A percentile compares a stretch with the other conserved stretches of the same genome.
phyloP scores from a whole-genome alignment of 768 basidiomycete genomes.

The Arthromyces matolae region DNA sequence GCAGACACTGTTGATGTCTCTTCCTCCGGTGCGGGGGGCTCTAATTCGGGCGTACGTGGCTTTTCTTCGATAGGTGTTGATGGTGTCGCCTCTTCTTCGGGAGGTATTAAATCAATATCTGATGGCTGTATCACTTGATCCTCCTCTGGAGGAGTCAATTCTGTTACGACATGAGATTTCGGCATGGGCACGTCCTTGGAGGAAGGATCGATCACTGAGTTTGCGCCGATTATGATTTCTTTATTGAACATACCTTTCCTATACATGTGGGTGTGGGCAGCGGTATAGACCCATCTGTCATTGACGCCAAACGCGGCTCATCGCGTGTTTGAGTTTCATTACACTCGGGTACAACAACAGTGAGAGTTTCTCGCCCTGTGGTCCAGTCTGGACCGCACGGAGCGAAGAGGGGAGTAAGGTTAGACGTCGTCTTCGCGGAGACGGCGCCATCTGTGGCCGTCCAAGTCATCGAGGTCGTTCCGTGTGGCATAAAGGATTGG shows the following conservation, averaged over 20 bases:
- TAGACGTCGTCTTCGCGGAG: conserved; percentile 8
- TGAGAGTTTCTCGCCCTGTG: conserved; percentile 17
- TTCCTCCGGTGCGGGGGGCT: background rate
- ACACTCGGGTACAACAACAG: conserved; percentile 18
- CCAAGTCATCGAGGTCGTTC: conserved; percentile 14
- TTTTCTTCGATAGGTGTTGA: no score
- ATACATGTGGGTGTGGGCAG: conserved; percentile 8
- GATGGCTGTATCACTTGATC: no score
- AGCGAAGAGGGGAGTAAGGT: conserved; percentile 20
- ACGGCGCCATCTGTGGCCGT: conserved; percentile 8
- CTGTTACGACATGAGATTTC: no score
- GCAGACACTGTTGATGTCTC: no score
- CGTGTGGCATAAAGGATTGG: conserved; percentile 14
- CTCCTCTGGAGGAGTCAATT: no score
- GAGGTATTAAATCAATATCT: no score
- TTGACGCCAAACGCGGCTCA: conserved; percentile 21
- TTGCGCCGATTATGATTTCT: no score
- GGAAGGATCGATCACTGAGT: no score
- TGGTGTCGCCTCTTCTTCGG: no score
- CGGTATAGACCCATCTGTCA: background rate
- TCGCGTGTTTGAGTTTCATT: conserved; percentile 20
- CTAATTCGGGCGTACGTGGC: no score
- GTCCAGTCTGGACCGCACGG: conserved; percentile 22
- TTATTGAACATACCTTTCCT: background rate
- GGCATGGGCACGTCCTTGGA: no score